Evolutionary conservation across 1,284 basidiomycete genomes (phyloP).

Genomic region (Fomitopsis schrenkii): DNA sequence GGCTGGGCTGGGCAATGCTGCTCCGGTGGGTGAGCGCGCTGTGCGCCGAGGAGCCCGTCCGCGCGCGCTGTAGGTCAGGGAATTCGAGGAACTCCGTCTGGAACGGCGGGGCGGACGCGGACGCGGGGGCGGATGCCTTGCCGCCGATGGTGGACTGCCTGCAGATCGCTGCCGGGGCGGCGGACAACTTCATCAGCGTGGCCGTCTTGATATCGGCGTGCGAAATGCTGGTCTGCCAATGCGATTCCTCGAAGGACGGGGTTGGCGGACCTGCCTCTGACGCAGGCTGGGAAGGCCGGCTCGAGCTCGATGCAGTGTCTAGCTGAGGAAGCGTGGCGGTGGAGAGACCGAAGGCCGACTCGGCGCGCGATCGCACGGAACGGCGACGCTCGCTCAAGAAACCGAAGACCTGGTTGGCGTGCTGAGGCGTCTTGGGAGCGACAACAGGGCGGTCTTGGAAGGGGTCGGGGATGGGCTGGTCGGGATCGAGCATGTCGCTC

Average conservation of each 20-base stretch:
- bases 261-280: slow-evolving; percentile 13
- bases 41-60: neutral
- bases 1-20: neutral
- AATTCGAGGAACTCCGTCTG: neutral
- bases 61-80: neutral
- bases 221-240: slow-evolving; percentile 12
- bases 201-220: slow-evolving; percentile 23
- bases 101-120: neutral
- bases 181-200: slow-evolving; percentile 19
- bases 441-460: slow-evolving; percentile 4
- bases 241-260: slow-evolving; percentile 17
- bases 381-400: slow-evolving; percentile 48
- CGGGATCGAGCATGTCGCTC: slow-evolving; percentile 27
- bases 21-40: neutral
- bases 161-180: slow-evolving; percentile 10
- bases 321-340: slow-evolving; percentile 10
- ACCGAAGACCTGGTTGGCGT: slow-evolving; percentile 65
- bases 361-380: slow-evolving; percentile 20
- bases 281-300: neutral
- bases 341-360: slow-evolving; percentile 3
- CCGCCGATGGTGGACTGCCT: neutral
- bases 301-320: neutral
- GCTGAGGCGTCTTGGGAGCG: slow-evolving; percentile 46
- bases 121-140: too few relatives aligned
- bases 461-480: slow-evolving; percentile 4